Percentiles rank a stretch among this genome's conserved stretches.
These are phyloP conservation scores for Pythium dissotocum DNA, from an alignment of 352 stramenopile genomes.

Conservation along the genomic window DNA sequence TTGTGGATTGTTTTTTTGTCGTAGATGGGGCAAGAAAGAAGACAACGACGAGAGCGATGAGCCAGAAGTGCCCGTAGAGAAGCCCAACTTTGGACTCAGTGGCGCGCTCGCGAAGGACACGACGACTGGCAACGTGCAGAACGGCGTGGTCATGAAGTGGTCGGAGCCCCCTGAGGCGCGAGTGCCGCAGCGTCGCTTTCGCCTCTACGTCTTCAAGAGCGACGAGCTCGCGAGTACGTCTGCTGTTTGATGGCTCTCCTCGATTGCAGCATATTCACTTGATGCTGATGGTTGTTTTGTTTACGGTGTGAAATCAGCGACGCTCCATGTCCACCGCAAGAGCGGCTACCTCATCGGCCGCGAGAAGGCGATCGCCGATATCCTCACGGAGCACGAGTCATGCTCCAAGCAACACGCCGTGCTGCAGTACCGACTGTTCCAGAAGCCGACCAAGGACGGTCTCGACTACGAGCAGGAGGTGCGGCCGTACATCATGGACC, in stretches of 20 bases:
- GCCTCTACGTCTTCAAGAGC: constrained; percentile 97
- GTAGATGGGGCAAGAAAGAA: constrained; percentile 76
- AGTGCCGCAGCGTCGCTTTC: constrained; percentile 90
- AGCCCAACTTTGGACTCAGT: constrained; percentile 97
- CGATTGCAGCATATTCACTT: not conserved
- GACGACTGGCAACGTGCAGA: constrained; percentile 94
- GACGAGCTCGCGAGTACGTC: constrained; percentile 72
- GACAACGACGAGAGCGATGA: constrained; percentile 43
- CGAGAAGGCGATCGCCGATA: constrained; percentile 94
- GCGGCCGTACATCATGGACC: constrained; percentile 97
- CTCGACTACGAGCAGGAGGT: constrained; percentile 64
- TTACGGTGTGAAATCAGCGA: constrained; percentile 55
- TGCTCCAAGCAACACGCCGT: constrained; percentile 98
- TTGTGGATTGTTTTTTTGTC: not conserved
- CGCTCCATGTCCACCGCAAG: constrained; percentile 95
- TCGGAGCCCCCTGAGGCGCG: constrained; percentile 95
- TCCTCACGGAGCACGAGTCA: constrained; percentile 93
- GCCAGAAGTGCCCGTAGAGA: constrained; percentile 67
- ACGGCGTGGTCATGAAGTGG: constrained; percentile 97
- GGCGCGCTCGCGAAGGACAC: constrained; percentile 96
- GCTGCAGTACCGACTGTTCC: constrained; percentile 92
- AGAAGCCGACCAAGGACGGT: constrained; percentile 63
- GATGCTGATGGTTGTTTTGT: constrained; percentile 13
- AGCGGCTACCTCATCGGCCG: constrained; percentile 94
- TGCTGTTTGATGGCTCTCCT: not conserved